phyloP scores from a whole-genome alignment of 176 grass and related monocot genomes.

The Zoysia pacifica region DNA sequence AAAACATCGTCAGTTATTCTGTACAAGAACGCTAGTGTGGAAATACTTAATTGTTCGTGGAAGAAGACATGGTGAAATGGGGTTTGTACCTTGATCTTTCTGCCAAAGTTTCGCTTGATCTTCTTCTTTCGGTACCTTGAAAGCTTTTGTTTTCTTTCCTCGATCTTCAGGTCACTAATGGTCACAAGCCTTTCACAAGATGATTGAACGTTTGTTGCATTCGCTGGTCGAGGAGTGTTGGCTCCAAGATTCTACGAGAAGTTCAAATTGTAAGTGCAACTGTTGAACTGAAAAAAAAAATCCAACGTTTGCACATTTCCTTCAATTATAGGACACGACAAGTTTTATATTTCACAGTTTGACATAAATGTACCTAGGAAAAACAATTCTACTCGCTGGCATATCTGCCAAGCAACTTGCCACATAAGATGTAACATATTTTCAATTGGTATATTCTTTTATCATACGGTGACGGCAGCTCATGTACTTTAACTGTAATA shows the following conservation, averaged over 20 bases:
- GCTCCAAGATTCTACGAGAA: conserved; percentile 70
- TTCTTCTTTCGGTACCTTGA: conserved; percentile 98
- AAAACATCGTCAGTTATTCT: neutral
- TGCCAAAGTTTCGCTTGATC: conserved; percentile 87
- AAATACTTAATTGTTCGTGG: neutral
- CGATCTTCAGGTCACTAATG: conserved; percentile 72
- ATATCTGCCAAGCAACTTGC: neutral
- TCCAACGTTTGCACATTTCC: neutral
- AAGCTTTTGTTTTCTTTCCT: conserved; percentile 95
- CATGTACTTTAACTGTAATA: neutral
- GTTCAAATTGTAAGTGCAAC: conserved; percentile 22
- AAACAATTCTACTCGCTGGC: neutral
- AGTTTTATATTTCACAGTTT: neutral
- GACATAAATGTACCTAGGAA: neutral
- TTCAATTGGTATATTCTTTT: conserved; percentile 8
- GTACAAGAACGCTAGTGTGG: neutral
- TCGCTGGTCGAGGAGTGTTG: conserved; percentile 55
- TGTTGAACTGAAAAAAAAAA: neutral
- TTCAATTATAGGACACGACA: neutral
- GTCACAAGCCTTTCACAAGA: conserved; percentile 77
- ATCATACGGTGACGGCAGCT: neutral
- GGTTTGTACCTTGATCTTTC: conserved; percentile 90
- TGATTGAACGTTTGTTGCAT: conserved; percentile 37
- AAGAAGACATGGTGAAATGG: neutral
- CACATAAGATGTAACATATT: neutral